phyloP scores from a whole-genome alignment of 805 yeast genomes.

The Komagataella kurtzmanii region DNA sequence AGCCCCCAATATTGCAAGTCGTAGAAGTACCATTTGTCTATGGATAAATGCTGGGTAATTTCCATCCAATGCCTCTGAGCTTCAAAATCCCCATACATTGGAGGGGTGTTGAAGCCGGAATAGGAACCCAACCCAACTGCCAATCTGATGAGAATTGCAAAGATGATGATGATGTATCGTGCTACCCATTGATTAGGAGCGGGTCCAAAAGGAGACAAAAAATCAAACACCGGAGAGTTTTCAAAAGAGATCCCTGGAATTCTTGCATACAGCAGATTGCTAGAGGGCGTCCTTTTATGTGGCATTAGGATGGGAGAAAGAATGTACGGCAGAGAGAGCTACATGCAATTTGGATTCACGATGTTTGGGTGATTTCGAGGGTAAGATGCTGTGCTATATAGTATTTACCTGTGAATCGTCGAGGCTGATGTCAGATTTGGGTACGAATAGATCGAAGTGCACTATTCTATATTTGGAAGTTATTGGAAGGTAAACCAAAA shows the following conservation, averaged over 20 bases:
- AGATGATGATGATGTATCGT: conserved; percentile 56
- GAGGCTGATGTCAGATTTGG: neutral
- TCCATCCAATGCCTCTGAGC: conserved; percentile 99
- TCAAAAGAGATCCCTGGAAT: neutral
- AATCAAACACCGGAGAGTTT: conserved; percentile 60
- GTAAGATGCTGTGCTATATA: neutral
- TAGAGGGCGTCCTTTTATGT: neutral
- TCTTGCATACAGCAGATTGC: neutral
- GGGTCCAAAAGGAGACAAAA: conserved; percentile 63
- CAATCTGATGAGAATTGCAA: conserved; percentile 64
- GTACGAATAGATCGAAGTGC: neutral
- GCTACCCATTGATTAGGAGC: conserved; percentile 90
- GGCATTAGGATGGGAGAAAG: neutral
- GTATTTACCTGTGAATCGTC: neutral
- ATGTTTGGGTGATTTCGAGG: neutral
- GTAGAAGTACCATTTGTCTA: conserved; percentile 74
- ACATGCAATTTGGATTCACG: neutral
- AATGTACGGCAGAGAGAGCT: neutral
- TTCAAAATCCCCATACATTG: conserved; percentile 91
- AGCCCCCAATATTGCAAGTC: conserved; percentile 92
- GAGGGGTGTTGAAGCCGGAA: conserved; percentile 61
- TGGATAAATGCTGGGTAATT: conserved; percentile 63
- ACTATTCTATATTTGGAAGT: neutral
- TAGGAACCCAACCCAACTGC: conserved; percentile 85
- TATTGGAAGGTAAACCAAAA: no score